Conservation (phyloP, 345 rosid species). For the Hibiscus mutabilis region DNA sequence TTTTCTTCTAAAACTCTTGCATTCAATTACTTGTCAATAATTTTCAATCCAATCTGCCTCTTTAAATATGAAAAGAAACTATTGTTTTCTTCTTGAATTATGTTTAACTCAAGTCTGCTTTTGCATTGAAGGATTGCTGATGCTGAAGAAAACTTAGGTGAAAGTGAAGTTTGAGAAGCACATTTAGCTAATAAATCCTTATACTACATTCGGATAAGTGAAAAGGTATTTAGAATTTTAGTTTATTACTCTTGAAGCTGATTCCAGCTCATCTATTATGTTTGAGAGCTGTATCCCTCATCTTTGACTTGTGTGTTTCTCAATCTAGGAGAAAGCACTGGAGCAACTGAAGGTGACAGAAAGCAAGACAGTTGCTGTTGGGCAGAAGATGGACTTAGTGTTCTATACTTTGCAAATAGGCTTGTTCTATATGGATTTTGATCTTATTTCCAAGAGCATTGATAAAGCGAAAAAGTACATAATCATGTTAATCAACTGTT, state of each 20-base stretch:
- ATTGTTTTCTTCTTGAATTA: not conserved
- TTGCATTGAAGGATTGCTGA: constrained; percentile 70
- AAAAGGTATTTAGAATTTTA: constrained; percentile 46
- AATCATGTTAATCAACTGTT: constrained; percentile 6
- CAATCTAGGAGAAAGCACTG: constrained; percentile 75
- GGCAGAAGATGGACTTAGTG: constrained; percentile 96
- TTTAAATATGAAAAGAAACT: not conserved
- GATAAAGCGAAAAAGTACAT: constrained; percentile 92
- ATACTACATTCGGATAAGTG: constrained; percentile 75
- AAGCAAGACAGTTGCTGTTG: constrained; percentile 97
- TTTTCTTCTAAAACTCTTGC: not conserved
- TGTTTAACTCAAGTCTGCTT: not conserved
- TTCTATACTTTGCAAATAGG: constrained; percentile 83
- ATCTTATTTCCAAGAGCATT: constrained; percentile 86
- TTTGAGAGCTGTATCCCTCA: constrained; percentile 7
- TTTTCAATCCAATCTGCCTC: not conserved
- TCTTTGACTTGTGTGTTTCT: constrained; percentile 3
- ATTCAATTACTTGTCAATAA: not conserved
- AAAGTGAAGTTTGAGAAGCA: constrained; percentile 98
- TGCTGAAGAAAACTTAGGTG: constrained; percentile 96
- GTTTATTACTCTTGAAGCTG: constrained; percentile 3
- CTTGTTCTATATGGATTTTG: constrained; percentile 92
- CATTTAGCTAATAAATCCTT: constrained; percentile 93
- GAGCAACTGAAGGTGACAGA: constrained; percentile 93
- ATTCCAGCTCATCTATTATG: constrained; percentile 5